Base-by-base conservation (phyloP, 768 basidiomycete species). In the Albatrellus ellisii region DNA sequence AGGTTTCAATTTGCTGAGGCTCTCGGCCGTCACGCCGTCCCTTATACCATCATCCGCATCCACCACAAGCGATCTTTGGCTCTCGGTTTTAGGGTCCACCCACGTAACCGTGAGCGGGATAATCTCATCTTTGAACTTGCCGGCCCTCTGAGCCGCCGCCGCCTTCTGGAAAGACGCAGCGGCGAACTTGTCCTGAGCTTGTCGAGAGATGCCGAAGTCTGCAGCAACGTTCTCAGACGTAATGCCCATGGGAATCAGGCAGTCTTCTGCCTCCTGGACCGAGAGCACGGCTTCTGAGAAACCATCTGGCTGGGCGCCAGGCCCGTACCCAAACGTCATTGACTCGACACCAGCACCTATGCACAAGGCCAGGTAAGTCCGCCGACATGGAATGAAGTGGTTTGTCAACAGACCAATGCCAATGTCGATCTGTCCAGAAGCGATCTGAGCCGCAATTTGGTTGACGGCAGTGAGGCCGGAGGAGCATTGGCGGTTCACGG, bases 151-250 rank as follows among this genome's bases (percentile, higher is more conserved):
- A 2, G 89, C 88, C 8, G 68, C 69, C 11, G 78, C 75, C 6
- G 90, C 90, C 56, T 86, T 86, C 53, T 79, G 77, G 73, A 87
- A 89, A 0, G 87, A 90, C 33, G 66, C 59, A 11, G 87, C 87
- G 5, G 90, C 79, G 53, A 92, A 91, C 43, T 68, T 72, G 65
- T 94, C 91, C 62, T 92, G 87, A n/a, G 59, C 62, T 36, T 68
- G 66, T 41, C 91, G 81, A 22, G 79, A 66, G 57, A 94, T 75
- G 45, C 67, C 65, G 60, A 72, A 92, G 42, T 88, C 77, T 37
- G 67, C 58, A 10, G 90, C 86, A 49, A 91, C 87, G 57, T 90
- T 90, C 66, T 92, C 89, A n/a, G 84, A 88, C 15, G 91, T 91
- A 65, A 91, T 79, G 26, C 90, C 91, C 86, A 89, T 89, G 33